Evolutionary conservation across 768 basidiomycete species (phyloP), one percentile per base, ranked within the genome.

Genomic region (Omphalotus guepiniiformis): DNA sequence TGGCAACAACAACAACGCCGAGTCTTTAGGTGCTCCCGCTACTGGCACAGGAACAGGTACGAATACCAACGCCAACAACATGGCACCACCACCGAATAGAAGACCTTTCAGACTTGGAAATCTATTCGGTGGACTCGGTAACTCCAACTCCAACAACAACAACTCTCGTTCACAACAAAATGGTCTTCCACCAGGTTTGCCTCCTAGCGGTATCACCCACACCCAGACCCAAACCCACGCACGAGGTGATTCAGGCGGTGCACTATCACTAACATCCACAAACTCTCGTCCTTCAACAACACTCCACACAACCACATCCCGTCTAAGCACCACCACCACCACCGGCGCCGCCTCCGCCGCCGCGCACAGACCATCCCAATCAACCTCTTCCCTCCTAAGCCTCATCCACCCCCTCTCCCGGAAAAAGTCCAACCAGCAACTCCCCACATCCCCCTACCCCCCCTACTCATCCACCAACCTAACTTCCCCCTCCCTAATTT

Each of bases 401-500:
- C 75, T 80, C 35, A 68, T 22, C 25, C 38, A 48, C 15, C 47
- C 75, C 0, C 51, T 76, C 25, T 71, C 76, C 32, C 69, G 78
- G 50, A 71, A 79, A 60, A 69, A 68, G 52, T 72, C 76, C 37
- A 58, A 63, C 28, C 62, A 65, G 16, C 74, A 70, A 6, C 59
- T 71, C 22, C 66, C 69, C 45, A n/a, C n/a, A n/a, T n/a, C n/a
- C n/a, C n/a, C n/a, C n/a, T n/a, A n/a, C n/a, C n/a, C n/a, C n/a
- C n/a, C n/a, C n/a, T n/a, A n/a, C n/a, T n/a, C n/a, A n/a, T 65
- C 65, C 13, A 63, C 63, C 49, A 64, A 68, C 46, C 71, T 81
- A 39, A 79, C 73, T 27, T 86, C 83, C 1, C 80, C 85, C 6
- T 86, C 86, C 16, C 68, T 75, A 44, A 80, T 88, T 47, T 88